Percentiles rank a stretch among this genome's conserved stretches.
Conservation (phyloP, 108 stramenopile genomes). For the Pinguiococcus pyrenoidosus region DNA sequence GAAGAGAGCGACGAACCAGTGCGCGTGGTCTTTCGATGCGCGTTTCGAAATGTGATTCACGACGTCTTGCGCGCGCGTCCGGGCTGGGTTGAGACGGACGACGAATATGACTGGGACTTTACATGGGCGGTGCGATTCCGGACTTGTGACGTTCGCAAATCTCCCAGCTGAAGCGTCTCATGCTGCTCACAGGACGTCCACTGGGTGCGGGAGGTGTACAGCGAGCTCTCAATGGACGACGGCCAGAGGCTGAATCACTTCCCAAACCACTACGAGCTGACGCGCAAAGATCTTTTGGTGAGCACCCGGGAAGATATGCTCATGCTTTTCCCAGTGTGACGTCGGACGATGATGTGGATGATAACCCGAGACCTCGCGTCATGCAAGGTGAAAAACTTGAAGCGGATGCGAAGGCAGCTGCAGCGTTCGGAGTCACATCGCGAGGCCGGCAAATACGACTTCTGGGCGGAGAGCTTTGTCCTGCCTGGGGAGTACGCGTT, state of each 20-base stretch:
- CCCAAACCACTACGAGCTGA: conserved; percentile 36
- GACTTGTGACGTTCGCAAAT: too few species aligned
- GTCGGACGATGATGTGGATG: too few species aligned
- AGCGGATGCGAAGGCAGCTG: conserved; percentile 26
- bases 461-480: conserved; percentile 36
- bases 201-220: conserved; percentile 20
- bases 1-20: too few species aligned
- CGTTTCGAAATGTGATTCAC: too few species aligned
- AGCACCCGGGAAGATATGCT: too few species aligned
- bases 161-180: too few species aligned
- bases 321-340: too few species aligned
- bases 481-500: conserved; percentile 39
- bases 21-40: too few species aligned
- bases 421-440: conserved; percentile 15
- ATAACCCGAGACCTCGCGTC: too few species aligned
- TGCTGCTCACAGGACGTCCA: too few species aligned
- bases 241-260: conserved; percentile 41
- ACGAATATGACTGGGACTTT: conserved; percentile 19
- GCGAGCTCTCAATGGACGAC: conserved; percentile 24
- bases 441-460: conserved; percentile 24
- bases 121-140: too few species aligned
- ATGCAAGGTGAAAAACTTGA: conserved; percentile 36
- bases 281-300: conserved; percentile 27
- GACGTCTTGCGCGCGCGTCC: too few species aligned
- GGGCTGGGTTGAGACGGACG: conserved; percentile 11